These are phyloP conservation scores for Vaccinium macrocarpon DNA, from an alignment of 148 eudicot genomes.

Conservation along the genomic window DNA sequence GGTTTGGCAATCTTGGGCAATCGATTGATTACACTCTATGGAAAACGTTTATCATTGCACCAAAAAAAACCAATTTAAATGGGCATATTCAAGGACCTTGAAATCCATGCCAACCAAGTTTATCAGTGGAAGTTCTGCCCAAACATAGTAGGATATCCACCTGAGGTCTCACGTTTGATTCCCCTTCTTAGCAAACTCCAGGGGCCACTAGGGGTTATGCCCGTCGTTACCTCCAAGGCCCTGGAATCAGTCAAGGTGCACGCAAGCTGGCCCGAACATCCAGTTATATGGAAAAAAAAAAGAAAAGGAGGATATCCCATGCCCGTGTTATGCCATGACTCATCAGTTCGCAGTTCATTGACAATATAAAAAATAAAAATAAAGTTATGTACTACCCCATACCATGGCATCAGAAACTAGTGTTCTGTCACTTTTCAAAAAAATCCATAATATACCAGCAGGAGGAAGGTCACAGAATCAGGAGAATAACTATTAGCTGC, in stretches of 20 bases:
- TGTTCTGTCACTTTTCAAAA: neutral
- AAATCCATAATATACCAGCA: neutral
- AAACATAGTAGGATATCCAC: too few species aligned
- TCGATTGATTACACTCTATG: neutral
- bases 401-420: neutral
- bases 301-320: neutral
- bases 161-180: too few species aligned
- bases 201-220: too few species aligned
- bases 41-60: neutral
- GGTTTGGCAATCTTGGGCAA: too few species aligned
- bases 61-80: neutral
- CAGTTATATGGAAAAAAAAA: too few species aligned
- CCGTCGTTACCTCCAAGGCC: too few species aligned
- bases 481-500: neutral
- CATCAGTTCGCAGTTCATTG: too few species aligned
- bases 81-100: neutral
- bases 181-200: too few species aligned
- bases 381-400: neutral
- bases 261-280: too few species aligned
- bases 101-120: neutral
- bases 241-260: too few species aligned
- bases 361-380: neutral
- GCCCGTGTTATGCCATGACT: neutral
- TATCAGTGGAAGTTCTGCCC: neutral
- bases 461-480: neutral